Conservation (phyloP, 192 early-diverging fungal genomes). For the Lobosporangium transversale region DNA sequence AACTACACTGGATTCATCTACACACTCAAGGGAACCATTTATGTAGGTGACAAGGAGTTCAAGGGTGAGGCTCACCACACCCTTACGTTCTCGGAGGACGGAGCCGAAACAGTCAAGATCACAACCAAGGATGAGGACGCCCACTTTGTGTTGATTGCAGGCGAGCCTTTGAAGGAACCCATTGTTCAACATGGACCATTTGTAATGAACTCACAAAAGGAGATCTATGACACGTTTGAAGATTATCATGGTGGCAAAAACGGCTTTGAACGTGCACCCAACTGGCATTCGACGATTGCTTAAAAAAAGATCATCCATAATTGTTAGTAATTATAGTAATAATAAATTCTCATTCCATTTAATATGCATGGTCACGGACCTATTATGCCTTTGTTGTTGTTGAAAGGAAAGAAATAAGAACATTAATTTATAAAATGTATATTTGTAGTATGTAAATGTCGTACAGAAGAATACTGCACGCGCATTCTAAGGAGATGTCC, state of each 20-base stretch:
- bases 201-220: constrained; percentile 70
- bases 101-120: constrained; percentile 30
- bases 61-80: no score
- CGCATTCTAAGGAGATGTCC: no score
- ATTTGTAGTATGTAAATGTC: no score
- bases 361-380: no score
- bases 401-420: no score
- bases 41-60: constrained; percentile 37
- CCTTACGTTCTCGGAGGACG: constrained; percentile 43
- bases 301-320: background rate
- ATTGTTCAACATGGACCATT: constrained; percentile 77
- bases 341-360: no score
- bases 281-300: constrained; percentile 5
- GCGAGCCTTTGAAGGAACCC: constrained; percentile 57
- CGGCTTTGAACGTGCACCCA: no score
- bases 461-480: no score
- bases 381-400: no score
- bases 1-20: constrained; percentile 40
- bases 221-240: constrained; percentile 61
- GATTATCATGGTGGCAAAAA: constrained; percentile 61
- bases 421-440: no score
- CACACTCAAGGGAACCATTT: constrained; percentile 32
- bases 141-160: constrained; percentile 54
- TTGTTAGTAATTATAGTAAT: background rate
- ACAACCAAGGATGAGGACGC: constrained; percentile 28